A percentile compares a stretch with the other conserved stretches of the same genome.
Evolutionary conservation across 306 rosid genomes (phyloP).

Genomic region (Hippophae gyantsensis): DNA sequence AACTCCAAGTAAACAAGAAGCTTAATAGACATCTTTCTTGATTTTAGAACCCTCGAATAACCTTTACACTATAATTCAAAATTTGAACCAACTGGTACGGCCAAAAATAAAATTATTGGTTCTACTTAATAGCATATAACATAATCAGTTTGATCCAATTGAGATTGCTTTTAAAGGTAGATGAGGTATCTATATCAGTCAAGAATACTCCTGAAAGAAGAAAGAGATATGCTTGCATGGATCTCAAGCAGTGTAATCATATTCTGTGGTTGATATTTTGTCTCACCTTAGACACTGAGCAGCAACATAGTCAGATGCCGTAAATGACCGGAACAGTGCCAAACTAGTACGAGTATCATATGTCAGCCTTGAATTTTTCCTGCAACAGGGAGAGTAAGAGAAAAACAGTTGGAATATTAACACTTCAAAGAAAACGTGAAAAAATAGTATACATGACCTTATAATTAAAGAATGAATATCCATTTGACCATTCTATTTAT

Average conservation of each 20-base stretch:
- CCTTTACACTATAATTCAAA: too few species aligned
- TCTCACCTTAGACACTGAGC: conserved; percentile 84
- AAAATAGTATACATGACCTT: background rate
- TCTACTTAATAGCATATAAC: background rate
- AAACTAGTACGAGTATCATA: conserved; percentile 76
- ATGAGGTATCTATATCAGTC: background rate
- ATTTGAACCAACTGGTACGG: too few species aligned
- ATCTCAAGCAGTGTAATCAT: background rate
- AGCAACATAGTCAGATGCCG: conserved; percentile 76
- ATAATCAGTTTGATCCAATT: background rate
- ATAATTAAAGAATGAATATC: too few species aligned
- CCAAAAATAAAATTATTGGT: too few species aligned
- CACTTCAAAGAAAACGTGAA: background rate
- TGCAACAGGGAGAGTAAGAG: conserved; percentile 14
- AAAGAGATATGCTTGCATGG: conserved; percentile 7
- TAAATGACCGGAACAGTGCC: conserved; percentile 70
- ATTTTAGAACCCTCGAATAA: too few species aligned
- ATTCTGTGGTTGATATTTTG: conserved; percentile 5
- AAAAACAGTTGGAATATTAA: background rate
- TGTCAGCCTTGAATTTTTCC: conserved; percentile 46
- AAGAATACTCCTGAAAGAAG: background rate
- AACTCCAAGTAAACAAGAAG: too few species aligned
- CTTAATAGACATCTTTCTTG: too few species aligned
- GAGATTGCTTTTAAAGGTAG: background rate
- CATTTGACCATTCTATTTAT: background rate